Evolutionary conservation across 1,284 basidiomycete genomes (phyloP).

Genomic region (Binderoboletus segoi): DNA sequence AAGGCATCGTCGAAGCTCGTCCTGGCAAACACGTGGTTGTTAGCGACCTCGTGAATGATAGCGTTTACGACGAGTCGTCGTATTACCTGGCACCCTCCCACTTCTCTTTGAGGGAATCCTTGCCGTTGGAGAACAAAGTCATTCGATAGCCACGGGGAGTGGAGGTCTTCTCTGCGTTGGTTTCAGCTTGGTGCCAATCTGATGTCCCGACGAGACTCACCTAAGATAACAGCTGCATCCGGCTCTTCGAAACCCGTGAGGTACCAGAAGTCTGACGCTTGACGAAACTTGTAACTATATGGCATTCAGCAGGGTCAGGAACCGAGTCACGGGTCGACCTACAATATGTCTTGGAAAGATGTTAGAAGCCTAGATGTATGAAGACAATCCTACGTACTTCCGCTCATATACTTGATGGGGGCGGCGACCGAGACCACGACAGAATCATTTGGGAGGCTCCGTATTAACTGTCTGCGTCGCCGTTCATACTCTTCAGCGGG

Average conservation of each 20-base stretch:
- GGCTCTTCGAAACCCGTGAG: conserved; percentile 95
- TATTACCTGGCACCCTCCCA: conserved; percentile 88
- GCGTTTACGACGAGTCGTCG: not conserved
- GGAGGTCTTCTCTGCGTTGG: conserved; percentile 58
- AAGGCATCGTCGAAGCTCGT: conserved; percentile 65
- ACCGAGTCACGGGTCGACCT: conserved; percentile 25
- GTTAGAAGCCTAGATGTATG: conserved; percentile 10
- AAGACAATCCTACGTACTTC: conserved; percentile 56
- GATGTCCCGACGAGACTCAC: conserved; percentile 42
- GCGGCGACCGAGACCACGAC: conserved; percentile 82
- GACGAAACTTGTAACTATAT: conserved; percentile 90
- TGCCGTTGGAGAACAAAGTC: conserved; percentile 85
- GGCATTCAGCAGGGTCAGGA: conserved; percentile 11
- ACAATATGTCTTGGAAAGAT: conserved; percentile 47
- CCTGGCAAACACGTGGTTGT: conserved; percentile 32
- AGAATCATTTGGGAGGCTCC: conserved; percentile 73
- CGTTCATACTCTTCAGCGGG: conserved; percentile 79
- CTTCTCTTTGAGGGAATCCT: conserved; percentile 77
- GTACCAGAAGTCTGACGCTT: conserved; percentile 93
- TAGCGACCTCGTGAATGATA: not conserved
- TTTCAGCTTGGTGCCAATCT: conserved; percentile 1
- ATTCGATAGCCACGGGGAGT: conserved; percentile 81
- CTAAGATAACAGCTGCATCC: conserved; percentile 83
- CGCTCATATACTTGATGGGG: conserved; percentile 86
- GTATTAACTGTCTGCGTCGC: conserved; percentile 77